These are phyloP conservation scores for Botryotinia globosa DNA, from an alignment of 2,329 filamentous ascomycete species.

Conservation along the genomic window DNA sequence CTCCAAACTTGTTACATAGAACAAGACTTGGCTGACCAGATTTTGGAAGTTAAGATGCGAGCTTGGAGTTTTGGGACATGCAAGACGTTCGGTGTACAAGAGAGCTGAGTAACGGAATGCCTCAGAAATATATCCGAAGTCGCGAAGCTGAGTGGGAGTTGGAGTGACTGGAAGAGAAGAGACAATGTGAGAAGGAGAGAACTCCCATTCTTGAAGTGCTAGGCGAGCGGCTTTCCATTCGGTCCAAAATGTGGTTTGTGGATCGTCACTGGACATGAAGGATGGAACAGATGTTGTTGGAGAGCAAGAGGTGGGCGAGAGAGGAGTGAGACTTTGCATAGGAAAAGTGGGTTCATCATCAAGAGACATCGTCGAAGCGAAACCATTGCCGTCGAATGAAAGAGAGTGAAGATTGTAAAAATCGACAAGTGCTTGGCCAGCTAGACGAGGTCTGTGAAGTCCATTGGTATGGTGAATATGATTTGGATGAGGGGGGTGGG, in stretches of 20 bases:
- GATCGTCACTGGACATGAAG: constrained; percentile 48
- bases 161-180: constrained; percentile 49
- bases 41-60: constrained; percentile 76
- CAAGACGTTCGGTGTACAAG: constrained; percentile 85
- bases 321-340: constrained; percentile 25
- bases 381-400: constrained; percentile 67
- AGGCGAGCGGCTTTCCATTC: constrained; percentile 81
- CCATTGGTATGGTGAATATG: constrained; percentile 34
- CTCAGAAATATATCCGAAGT: constrained; percentile 80
- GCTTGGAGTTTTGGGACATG: constrained; percentile 70
- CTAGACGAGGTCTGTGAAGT: constrained; percentile 40
- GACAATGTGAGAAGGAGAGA: constrained; percentile 55
- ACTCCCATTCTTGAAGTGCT: constrained; percentile 77
- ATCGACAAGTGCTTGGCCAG: constrained; percentile 44
- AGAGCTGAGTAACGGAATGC: constrained; percentile 87
- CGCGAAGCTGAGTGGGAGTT: constrained; percentile 62
- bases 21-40: constrained; percentile 77
- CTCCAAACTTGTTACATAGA: constrained; percentile 77
- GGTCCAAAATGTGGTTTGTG: constrained; percentile 69
- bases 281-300: neutral
- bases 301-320: constrained; percentile 40
- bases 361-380: constrained; percentile 48
- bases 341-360: constrained; percentile 52
- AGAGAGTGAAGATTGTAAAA: constrained; percentile 54
- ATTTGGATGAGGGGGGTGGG: constrained; percentile 26